Conservation (phyloP, 2,329 filamentous ascomycete species). For the Xylariaceae sp. region DNA sequence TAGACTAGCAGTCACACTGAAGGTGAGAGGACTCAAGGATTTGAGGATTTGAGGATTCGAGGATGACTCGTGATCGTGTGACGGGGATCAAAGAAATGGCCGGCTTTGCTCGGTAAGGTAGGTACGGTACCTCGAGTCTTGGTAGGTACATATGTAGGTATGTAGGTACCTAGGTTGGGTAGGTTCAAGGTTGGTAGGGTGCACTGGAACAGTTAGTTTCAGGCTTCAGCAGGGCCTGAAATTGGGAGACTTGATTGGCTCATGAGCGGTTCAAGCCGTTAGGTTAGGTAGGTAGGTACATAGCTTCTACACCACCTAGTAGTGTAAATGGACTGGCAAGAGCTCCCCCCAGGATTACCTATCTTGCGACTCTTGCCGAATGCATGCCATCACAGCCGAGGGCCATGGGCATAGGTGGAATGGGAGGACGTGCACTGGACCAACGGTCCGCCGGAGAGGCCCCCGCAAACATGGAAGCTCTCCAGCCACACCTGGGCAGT, state of each 20-base stretch:
- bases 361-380: conserved; percentile 27
- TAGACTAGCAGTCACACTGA: conserved; percentile 2
- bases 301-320: no score
- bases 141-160: no score
- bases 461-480: neutral
- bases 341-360: conserved; percentile 7
- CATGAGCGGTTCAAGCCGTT: no score
- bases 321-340: neutral
- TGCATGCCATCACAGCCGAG: conserved; percentile 33
- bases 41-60: conserved; percentile 18
- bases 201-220: conserved; percentile 20
- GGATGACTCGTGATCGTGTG: conserved; percentile 32
- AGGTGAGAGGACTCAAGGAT: conserved; percentile 9
- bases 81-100: conserved; percentile 9
- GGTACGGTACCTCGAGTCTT: neutral
- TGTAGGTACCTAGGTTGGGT: neutral
- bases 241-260: no score
- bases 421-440: conserved; percentile 24
- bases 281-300: no score
- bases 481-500: conserved; percentile 12
- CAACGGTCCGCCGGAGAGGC: conserved; percentile 9
- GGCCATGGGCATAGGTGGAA: conserved; percentile 17
- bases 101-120: neutral
- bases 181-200: conserved; percentile 10
- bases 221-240: conserved; percentile 31